A percentile compares a stretch with the other conserved stretches of the same genome.
Conservation (phyloP, 2,329 filamentous ascomycete genomes). For the Pestalotiopsis sp. region DNA sequence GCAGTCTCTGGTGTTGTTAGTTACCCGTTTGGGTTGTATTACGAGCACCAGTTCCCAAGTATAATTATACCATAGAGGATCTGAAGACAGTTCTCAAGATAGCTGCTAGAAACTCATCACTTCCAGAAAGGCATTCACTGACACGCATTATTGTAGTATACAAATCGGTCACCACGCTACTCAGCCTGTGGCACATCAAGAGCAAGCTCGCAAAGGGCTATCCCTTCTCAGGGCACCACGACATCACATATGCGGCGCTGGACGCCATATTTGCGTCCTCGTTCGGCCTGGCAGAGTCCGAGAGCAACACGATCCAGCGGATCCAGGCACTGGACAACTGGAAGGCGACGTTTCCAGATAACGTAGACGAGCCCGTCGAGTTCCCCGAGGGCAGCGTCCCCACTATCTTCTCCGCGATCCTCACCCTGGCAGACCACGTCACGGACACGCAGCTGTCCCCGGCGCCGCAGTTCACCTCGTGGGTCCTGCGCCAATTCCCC, state of each 20-base stretch:
- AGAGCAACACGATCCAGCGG: constrained; percentile 4
- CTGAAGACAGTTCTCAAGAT: too few relatives aligned
- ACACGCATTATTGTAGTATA: constrained; percentile 25
- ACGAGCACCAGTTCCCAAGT: too few relatives aligned
- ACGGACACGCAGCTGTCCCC: constrained; percentile 32
- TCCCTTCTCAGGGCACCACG: constrained; percentile 32
- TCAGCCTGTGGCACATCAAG: constrained; percentile 38
- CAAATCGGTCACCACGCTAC: constrained; percentile 28
- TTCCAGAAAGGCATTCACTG: too few relatives aligned
- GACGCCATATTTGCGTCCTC: constrained; percentile 33
- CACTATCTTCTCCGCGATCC: constrained; percentile 22
- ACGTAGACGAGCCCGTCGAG: constrained; percentile 22
- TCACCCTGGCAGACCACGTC: constrained; percentile 30
- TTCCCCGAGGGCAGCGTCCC: constrained; percentile 22
- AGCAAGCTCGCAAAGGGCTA: constrained; percentile 29
- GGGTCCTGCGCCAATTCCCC: constrained; percentile 29
- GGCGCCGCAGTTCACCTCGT: constrained; percentile 27
- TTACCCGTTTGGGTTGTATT: too few relatives aligned
- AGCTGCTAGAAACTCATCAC: too few relatives aligned
- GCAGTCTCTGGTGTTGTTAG: too few relatives aligned
- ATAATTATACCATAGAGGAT: too few relatives aligned
- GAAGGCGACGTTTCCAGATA: constrained; percentile 13
- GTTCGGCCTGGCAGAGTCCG: constrained; percentile 19
- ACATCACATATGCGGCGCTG: constrained; percentile 33
- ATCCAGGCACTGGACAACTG: constrained; percentile 19